These are phyloP conservation scores for Omphalotus guepiniiformis DNA, from an alignment of 768 basidiomycete species.

Conservation along the genomic window DNA sequence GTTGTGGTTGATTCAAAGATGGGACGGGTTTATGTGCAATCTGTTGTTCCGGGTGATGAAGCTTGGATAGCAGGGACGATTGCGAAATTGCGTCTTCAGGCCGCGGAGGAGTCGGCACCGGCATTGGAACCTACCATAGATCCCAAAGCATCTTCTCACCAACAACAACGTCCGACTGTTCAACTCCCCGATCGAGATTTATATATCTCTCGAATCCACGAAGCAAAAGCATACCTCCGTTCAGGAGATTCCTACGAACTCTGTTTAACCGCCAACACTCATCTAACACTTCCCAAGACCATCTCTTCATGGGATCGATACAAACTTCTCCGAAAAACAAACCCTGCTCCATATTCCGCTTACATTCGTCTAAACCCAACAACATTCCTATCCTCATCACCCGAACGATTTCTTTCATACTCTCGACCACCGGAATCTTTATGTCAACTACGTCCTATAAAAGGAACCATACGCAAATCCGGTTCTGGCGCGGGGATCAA, in stretches of 20 bases:
- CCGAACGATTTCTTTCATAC: conserved; percentile 86
- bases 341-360: conserved; percentile 87
- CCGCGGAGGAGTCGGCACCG: too few relatives aligned
- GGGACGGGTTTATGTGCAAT: conserved; percentile 56
- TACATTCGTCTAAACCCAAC: conserved; percentile 76
- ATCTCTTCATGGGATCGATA: conserved; percentile 73
- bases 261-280: conserved; percentile 77
- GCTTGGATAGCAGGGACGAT: conserved; percentile 53
- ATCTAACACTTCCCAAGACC: conserved; percentile 41
- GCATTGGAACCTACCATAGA: conserved; percentile 13
- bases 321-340: conserved; percentile 61
- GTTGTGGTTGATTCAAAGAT: conserved; percentile 60
- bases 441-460: conserved; percentile 90
- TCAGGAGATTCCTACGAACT: conserved; percentile 92
- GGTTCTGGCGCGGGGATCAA: conserved; percentile 57
- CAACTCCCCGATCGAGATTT: conserved; percentile 48
- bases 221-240: conserved; percentile 69
- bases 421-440: conserved; percentile 56
- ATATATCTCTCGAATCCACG: conserved; percentile 67
- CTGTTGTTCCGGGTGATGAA: conserved; percentile 52
- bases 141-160: conserved; percentile 4
- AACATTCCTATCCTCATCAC: conserved; percentile 79
- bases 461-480: conserved; percentile 85
- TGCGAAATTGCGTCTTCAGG: conserved; percentile 27
- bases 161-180: conserved; percentile 20